Evolutionary conservation across 1,284 basidiomycete species (phyloP), one percentile per base, ranked within the genome.

Genomic region (Trichosporon inkin): DNA sequence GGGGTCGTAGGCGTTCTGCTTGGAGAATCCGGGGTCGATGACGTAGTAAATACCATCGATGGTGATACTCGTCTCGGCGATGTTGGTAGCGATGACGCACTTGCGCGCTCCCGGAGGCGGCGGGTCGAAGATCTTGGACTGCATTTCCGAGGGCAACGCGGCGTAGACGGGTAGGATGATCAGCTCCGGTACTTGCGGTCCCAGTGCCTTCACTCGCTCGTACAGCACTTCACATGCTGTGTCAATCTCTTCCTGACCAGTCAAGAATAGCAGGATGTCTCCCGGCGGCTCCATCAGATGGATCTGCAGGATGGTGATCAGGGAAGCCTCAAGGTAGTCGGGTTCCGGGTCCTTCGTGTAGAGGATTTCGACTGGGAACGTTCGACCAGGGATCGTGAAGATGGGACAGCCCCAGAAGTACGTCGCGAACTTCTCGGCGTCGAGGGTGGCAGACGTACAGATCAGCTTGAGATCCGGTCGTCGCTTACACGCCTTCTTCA

Each of bases 11-110:
- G 93, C 95, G 73, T 98, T 99, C 78, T 99, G 96, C 79, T 99
- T 99, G 36, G 93, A 90, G 79, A 99, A 99, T 10, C 96, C 96
- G 2, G 96, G 95, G 75, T 99, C 96, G 67, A 98, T 87, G 65
- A 99, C 95, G 71, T 99, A 99, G 82, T 97, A 98, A 72, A 99
- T 94, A 34, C 94, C 95, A 53, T 95, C 92, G 71, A 99, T 99
- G 13, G 96, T 99, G 73, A 99, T 84, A 80, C 90, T 93, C 10
- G 96, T 99, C 81, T 99, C 96, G 8, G 96, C 96, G 61, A 99
- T 95, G 79, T 99, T 99, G 34, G 96, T 99, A 5, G 96, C 95
- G 66, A 99, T 89, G 69, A 99, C 92, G 62, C 96, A 92, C 80
- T 99, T 99, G 62, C 96, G 88, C 16, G 93, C 88, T 36, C 95